Evolutionary conservation across 2,329 filamentous ascomycete genomes (phyloP).

Genomic region (Colletotrichum simmondsii): DNA sequence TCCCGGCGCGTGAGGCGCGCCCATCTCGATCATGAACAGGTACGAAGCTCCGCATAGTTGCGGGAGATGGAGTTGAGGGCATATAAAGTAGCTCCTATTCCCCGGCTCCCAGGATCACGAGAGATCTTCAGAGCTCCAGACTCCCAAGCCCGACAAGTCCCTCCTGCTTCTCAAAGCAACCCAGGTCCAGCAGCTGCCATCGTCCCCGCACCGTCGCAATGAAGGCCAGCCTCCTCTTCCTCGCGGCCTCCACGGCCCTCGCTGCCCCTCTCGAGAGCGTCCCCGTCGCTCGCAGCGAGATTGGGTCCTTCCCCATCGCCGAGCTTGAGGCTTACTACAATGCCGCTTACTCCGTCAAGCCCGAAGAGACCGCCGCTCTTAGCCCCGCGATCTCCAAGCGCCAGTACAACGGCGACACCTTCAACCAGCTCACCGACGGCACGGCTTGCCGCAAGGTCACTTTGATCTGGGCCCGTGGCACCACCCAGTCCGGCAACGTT

Average conservation of each 20-base stretch:
- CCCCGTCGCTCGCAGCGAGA: conserved; percentile 6
- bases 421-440: conserved; percentile 36
- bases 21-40: neutral
- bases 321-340: conserved; percentile 35
- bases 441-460: conserved; percentile 56
- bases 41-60: neutral
- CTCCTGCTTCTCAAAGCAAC: neutral
- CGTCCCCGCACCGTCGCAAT: conserved; percentile 1
- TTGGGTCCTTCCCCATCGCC: conserved; percentile 22
- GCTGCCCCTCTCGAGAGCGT: conserved; percentile 24
- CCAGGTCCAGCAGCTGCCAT: conserved; percentile 8
- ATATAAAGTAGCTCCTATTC: conserved; percentile 14
- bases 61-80: neutral
- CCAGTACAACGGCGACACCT: conserved; percentile 31
- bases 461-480: conserved; percentile 66
- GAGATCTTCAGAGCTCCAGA: conserved; percentile 23
- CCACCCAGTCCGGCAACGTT: conserved; percentile 62
- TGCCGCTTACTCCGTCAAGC: conserved; percentile 10
- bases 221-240: conserved; percentile 32
- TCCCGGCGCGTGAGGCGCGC: neutral
- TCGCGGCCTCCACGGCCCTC: conserved; percentile 24
- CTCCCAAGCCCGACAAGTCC: conserved; percentile 8
- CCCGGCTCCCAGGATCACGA: neutral
- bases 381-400: conserved; percentile 17
- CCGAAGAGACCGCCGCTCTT: neutral